A percentile compares a stretch with the other conserved stretches of the same genome.
phyloP scores from a whole-genome alignment of 1,284 basidiomycete genomes.

The Schizophyllum commune region DNA sequence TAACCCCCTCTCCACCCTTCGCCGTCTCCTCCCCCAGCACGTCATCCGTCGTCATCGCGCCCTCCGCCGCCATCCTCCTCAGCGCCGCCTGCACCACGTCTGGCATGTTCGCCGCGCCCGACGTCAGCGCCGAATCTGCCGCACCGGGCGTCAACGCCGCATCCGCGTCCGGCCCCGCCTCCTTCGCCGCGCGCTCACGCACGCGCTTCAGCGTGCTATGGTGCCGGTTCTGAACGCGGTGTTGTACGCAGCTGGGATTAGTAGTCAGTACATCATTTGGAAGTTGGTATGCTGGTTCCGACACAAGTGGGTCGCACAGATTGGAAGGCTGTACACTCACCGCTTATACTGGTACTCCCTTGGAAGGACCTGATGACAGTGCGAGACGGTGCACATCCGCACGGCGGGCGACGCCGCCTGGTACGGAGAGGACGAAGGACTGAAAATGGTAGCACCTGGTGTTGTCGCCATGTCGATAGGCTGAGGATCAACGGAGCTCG shows the following conservation, averaged over 20 bases:
- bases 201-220: conserved; percentile 45
- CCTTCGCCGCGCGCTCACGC: conserved; percentile 37
- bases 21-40: conserved; percentile 4
- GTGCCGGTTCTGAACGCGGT: conserved; percentile 44
- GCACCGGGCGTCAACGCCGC: not conserved
- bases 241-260: conserved; percentile 30
- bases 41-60: not conserved
- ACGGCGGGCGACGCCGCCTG: conserved; percentile 1
- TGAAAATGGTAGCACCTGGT: not conserved
- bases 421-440: not conserved
- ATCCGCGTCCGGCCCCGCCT: conserved; percentile 18
- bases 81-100: not conserved
- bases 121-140: not conserved
- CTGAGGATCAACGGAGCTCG: not conserved
- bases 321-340: conserved; percentile 13
- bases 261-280: not conserved
- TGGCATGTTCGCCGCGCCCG: not conserved
- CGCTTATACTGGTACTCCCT: conserved; percentile 40
- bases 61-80: not conserved
- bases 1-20: conserved; percentile 10
- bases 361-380: conserved; percentile 44
- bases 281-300: not conserved
- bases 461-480: not conserved
- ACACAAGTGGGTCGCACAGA: not conserved
- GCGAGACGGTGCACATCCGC: conserved; percentile 32